These are phyloP conservation scores for Acer yangbiense DNA, from an alignment of 345 rosid genomes.

Conservation along the genomic window DNA sequence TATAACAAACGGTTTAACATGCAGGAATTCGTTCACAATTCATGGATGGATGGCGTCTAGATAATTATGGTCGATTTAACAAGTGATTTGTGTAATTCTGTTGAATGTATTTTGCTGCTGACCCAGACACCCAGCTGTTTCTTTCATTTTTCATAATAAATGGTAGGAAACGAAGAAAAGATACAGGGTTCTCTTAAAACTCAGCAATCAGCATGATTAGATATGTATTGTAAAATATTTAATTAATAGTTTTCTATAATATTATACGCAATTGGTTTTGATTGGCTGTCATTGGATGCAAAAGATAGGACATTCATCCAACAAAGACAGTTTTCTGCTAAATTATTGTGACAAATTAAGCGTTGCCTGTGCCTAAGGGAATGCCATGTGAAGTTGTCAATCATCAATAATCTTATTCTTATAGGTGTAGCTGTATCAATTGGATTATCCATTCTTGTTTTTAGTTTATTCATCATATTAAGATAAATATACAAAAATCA, in stretches of 20 bases:
- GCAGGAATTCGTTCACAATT: conserved; percentile 17
- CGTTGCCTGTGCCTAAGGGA: neutral
- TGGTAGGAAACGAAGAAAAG: no score
- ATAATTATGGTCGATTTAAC: neutral
- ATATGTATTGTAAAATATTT: no score
- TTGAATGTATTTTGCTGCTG: neutral
- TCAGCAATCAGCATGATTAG: no score
- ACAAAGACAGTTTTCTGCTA: neutral
- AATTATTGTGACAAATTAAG: neutral
- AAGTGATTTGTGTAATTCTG: neutral
- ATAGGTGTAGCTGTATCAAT: no score
- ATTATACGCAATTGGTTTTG: neutral
- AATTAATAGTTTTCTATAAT: neutral
- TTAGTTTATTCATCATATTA: no score
- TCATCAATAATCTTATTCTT: neutral
- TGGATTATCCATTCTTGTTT: no score
- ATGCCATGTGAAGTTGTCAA: conserved; percentile 4
- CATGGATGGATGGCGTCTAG: neutral
- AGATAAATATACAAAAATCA: no score
- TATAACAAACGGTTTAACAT: neutral
- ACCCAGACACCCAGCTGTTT: no score
- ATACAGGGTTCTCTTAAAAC: no score
- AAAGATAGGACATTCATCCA: neutral
- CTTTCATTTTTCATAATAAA: no score
- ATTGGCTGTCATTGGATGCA: neutral